Conservation (phyloP, 805 yeast species). For the Myxozyma vanderwaltii region DNA sequence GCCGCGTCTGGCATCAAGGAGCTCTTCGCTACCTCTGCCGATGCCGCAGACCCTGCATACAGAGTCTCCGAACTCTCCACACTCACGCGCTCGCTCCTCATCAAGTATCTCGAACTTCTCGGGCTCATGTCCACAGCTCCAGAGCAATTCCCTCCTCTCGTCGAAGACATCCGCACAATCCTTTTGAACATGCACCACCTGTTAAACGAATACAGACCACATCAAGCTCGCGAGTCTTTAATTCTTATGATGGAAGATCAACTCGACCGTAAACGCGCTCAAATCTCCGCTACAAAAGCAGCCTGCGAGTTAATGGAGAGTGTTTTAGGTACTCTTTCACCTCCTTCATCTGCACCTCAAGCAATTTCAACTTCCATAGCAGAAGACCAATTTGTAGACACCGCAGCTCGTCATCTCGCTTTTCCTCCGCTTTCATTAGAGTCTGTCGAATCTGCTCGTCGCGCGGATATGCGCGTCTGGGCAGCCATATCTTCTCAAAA, state of each 20-base stretch:
- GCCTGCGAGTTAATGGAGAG: constrained; percentile 47
- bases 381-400: not conserved
- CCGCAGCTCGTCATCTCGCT: not conserved
- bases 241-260: constrained; percentile 73
- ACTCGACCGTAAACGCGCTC: constrained; percentile 61
- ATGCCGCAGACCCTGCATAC: constrained; percentile 49
- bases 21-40: constrained; percentile 49
- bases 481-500: not conserved
- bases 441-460: not conserved
- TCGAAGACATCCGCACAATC: constrained; percentile 77
- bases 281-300: constrained; percentile 51
- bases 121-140: constrained; percentile 80
- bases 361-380: not conserved
- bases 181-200: constrained; percentile 89
- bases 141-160: constrained; percentile 57
- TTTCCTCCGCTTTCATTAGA: not conserved
- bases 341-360: not conserved
- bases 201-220: constrained; percentile 89
- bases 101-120: constrained; percentile 79
- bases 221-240: constrained; percentile 88
- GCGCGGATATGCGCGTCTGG: constrained; percentile 8
- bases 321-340: not conserved
- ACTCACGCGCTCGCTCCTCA: constrained; percentile 71
- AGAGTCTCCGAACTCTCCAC: constrained; percentile 76
- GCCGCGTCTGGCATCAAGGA: constrained; percentile 77